phyloP scores from a whole-genome alignment of 2,329 filamentous ascomycete species.

The Akanthomyces muscarius region DNA sequence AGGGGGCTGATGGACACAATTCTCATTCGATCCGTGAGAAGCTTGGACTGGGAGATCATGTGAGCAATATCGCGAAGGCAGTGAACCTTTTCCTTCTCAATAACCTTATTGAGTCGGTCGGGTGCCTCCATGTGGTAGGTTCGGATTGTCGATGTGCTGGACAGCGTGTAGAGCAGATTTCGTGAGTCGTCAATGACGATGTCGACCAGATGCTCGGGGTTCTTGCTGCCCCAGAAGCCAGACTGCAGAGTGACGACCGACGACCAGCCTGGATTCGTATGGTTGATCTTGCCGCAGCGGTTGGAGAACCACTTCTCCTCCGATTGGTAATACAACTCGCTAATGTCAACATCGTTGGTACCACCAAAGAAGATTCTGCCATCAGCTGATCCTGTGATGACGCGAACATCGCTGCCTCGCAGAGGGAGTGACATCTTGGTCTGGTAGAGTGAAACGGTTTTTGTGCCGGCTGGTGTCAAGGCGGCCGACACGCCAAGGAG shows the following conservation, averaged over 20 bases:
- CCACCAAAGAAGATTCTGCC: slow-evolving; percentile 94
- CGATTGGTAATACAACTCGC: slow-evolving; percentile 93
- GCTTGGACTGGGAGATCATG: slow-evolving; percentile 69
- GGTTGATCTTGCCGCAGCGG: slow-evolving; percentile 82
- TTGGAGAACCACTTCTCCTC: slow-evolving; percentile 96
- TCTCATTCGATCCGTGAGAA: slow-evolving; percentile 64
- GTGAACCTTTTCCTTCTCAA: slow-evolving; percentile 60
- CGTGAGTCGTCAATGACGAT: slow-evolving; percentile 87
- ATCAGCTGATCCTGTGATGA: slow-evolving; percentile 75
- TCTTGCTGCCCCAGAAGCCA: slow-evolving; percentile 48
- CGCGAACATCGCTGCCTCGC: slow-evolving; percentile 69
- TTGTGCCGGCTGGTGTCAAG: slow-evolving; percentile 63
- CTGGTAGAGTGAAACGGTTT: slow-evolving; percentile 74
- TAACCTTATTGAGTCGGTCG: slow-evolving; percentile 58
- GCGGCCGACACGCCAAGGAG: slow-evolving; percentile 77
- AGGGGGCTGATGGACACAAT: slow-evolving; percentile 88
- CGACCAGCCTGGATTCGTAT: slow-evolving; percentile 70
- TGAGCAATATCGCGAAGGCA: slow-evolving; percentile 75
- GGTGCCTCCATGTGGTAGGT: slow-evolving; percentile 79
- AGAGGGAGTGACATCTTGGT: slow-evolving; percentile 80
- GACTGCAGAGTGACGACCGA: slow-evolving; percentile 54
- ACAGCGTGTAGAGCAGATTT: slow-evolving; percentile 86
- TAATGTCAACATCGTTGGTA: slow-evolving; percentile 75
- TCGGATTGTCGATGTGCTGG: slow-evolving; percentile 80
- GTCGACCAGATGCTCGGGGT: slow-evolving; percentile 64